Base-by-base conservation (phyloP, 371 early-diverging fungal genomes). In the Umbelopsis sp. region DNA sequence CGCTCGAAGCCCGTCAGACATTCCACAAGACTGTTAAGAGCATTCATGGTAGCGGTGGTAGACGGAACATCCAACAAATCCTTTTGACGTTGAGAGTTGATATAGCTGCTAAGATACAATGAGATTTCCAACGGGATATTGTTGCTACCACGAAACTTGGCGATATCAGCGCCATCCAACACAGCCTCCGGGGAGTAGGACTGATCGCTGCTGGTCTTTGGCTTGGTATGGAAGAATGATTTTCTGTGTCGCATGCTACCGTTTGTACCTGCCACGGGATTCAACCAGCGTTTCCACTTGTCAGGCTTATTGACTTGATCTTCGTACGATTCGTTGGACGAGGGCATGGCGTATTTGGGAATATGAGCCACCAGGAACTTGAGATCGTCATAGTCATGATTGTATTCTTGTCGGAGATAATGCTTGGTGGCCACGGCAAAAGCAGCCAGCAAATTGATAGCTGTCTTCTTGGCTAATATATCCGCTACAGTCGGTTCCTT, bases 381-480 rank as follows among this genome's bases (percentile, higher is more conserved):
- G 63, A 86, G 69, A 52, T 86, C 86, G 0, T 63, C 63, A 52
- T 83, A 78, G 50, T 75, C 72, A 71, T 72, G 70, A 9, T 86
- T 84, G 44, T 76, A 72, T 57, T 92, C 89, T 45, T 77, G 82
- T 35, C 93, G 88, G 38, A 94, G 74, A 68, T 92, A 89, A 71
- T 92, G 89, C 80, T 93, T 93, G 64, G 86, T 83, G 24, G 92
- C 80, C 53, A 85, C 74, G 41, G 88, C 82, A 69, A 89, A 92
- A 2, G 94, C 94, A 4, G 88, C 74, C 50, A 91, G 71, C 20
- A 93, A 75, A 73, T 91, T 86, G 74, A 91, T 87, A 48, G 86
- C 88, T 0, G 85, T 85, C 69, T 79, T 80, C 70, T 89, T 89
- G 64, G 86, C 85, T 2, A 77, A 64, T 38, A 80, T 32, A 4